Evolutionary conservation across 139 green algal genomes (phyloP).

Genomic region (Gonium pectorale): DNA sequence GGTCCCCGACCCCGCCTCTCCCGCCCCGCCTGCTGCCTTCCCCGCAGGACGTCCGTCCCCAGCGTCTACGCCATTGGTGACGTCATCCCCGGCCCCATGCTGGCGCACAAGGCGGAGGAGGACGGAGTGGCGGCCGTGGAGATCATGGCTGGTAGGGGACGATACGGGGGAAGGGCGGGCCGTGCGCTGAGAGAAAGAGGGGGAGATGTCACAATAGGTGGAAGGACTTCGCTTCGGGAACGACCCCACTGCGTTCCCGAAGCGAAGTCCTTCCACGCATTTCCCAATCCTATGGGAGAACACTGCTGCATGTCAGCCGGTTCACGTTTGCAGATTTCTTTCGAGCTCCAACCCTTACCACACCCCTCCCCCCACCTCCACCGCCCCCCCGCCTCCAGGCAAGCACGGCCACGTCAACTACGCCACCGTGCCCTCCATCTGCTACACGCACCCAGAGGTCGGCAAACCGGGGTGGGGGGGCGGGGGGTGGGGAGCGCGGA

Average conservation of each 20-base stretch:
- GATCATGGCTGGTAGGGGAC: slow-evolving; percentile 83
- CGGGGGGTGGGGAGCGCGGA: no score
- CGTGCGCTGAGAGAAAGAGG: neutral
- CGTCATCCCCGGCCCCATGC: slow-evolving; percentile 94
- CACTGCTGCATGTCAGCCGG: no score
- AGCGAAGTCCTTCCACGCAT: no score
- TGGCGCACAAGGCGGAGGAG: slow-evolving; percentile 99
- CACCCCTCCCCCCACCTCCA: neutral
- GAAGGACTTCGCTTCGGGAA: no score
- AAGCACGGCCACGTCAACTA: slow-evolving; percentile 98
- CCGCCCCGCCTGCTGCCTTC: neutral
- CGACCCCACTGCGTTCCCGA: no score
- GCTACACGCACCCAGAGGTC: slow-evolving; percentile 90
- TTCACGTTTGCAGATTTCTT: no score
- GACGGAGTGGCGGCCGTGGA: slow-evolving; percentile 97
- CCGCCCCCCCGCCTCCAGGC: slow-evolving; percentile 58
- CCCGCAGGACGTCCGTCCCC: slow-evolving; percentile 34
- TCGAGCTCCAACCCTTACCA: neutral
- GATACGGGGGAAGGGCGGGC: no score
- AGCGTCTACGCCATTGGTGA: slow-evolving; percentile 95
- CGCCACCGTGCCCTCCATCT: slow-evolving; percentile 94
- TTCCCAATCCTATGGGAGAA: no score
- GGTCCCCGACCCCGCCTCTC: neutral
- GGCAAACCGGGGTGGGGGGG: no score
- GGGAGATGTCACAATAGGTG: no score